Evolutionary conservation across 2,329 filamentous ascomycete genomes (phyloP).

Genomic region (Dactylonectria estremocensis): DNA sequence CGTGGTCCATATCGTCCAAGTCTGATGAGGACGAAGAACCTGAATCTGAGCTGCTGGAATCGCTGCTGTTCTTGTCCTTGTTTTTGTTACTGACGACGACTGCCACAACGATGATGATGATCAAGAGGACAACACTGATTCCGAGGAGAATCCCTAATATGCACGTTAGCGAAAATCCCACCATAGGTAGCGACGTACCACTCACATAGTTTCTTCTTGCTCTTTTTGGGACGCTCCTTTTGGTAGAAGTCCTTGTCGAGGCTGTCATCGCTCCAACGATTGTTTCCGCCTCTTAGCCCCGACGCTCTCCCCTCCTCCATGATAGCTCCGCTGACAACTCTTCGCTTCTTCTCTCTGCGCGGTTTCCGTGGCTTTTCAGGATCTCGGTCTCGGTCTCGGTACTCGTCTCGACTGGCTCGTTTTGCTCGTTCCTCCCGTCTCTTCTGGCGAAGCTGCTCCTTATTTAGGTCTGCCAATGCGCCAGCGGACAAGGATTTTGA

Average conservation of each 20-base stretch:
- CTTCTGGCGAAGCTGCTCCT: slow-evolving; percentile 69
- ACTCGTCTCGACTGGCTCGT: slow-evolving; percentile 41
- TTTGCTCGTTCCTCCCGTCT: slow-evolving; percentile 62
- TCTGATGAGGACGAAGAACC: slow-evolving; percentile 52
- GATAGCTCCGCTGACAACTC: slow-evolving; percentile 79
- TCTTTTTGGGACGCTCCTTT: slow-evolving; percentile 60
- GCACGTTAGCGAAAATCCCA: slow-evolving; percentile 40
- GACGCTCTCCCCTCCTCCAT: slow-evolving; percentile 76
- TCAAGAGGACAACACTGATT: slow-evolving; percentile 68
- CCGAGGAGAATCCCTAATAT: slow-evolving; percentile 69
- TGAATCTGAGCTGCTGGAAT: slow-evolving; percentile 35
- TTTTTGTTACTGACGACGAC: slow-evolving; percentile 75
- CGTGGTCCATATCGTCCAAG: slow-evolving; percentile 67
- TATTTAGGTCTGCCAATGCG: slow-evolving; percentile 77
- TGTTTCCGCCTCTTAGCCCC: slow-evolving; percentile 60
- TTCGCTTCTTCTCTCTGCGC: slow-evolving; percentile 64
- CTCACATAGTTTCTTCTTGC: slow-evolving; percentile 75
- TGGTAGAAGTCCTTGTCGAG: slow-evolving; percentile 65
- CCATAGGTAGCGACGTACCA: slow-evolving; percentile 32
- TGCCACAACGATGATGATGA: slow-evolving; percentile 78
- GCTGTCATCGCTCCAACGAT: slow-evolving; percentile 59
- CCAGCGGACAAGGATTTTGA: slow-evolving; percentile 61
- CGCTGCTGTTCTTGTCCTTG: slow-evolving; percentile 64
- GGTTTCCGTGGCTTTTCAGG: slow-evolving; percentile 52
- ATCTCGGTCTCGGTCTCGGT: slow-evolving; percentile 42